Evolutionary conservation across 129 eudicot genomes (phyloP), one percentile per base, ranked within the genome.

Genomic region (Daucus carota): DNA sequence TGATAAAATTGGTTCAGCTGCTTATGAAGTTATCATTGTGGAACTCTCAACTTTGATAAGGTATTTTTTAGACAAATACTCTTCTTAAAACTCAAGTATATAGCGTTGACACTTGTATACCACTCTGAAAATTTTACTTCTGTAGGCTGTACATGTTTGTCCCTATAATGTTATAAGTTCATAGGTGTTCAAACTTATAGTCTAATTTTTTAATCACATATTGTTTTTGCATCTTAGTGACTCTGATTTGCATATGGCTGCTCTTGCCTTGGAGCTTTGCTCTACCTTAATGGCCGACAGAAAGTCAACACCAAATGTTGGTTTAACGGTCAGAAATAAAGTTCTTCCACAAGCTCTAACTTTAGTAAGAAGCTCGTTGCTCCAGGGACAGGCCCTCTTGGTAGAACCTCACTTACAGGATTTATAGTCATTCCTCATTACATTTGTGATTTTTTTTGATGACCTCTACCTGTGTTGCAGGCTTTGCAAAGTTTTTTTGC

Each of bases 161-260:
- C 31, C 4, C 8, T 62, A 60, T 60, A n/a, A 54, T 62, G 20
- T 28, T 62, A 1, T 4, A 12, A 3, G 33, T 62, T 28, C 29
- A 31, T 26, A 2, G 1, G 16, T 14, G 15, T 24, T 42, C 10
- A 4, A 8, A 70, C 10, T 22, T 41, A 0, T 70, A n/a, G 40
- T 38, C 46, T 38, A 13, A 31, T 73, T 62, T 70, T 69, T 29
- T 38, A 13, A 31, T 73, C 63, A 8, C 22, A n/a, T 28, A 14
- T 77, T 33, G 60, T 24, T 50, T 29, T 9, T 52, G 43, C 73
- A 73, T 83, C 65, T 31, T 88, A 95, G 99, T 86, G 99, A 95
- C 80, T 82, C 96, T 41, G 99, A 95, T 82, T 88, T 95, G 88
- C 99, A 95, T 81, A 95, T 95, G 99, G 90, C 99, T 68, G 97